Evolutionary conservation across 805 yeast genomes (phyloP).

Genomic region (Isabelozyma gotoi): DNA sequence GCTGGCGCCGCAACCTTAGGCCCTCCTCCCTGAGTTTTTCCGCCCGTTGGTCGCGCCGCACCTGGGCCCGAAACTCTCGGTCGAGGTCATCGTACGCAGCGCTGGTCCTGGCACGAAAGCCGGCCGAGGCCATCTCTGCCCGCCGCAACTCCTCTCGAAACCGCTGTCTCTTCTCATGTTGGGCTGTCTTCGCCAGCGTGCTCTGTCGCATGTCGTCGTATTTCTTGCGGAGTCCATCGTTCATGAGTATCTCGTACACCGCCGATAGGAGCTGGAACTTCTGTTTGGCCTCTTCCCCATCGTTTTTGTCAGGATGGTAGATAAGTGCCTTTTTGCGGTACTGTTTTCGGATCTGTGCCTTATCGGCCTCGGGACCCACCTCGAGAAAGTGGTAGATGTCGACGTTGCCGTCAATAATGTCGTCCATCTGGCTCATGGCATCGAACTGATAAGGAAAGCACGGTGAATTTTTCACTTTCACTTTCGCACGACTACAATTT

Average conservation of each 20-base stretch:
- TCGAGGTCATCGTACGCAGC: slow-evolving; percentile 1
- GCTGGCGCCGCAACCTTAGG: slow-evolving; percentile 17
- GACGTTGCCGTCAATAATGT: slow-evolving; percentile 17
- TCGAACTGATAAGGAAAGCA: slow-evolving; percentile 24
- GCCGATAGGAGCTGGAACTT: slow-evolving; percentile 31
- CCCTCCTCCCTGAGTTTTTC: slow-evolving; percentile 29
- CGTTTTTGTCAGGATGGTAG: slow-evolving; percentile 43
- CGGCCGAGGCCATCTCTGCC: slow-evolving; percentile 8
- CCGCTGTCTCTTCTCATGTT: slow-evolving; percentile 18
- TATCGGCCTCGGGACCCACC: slow-evolving; percentile 19
- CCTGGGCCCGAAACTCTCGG: not conserved
- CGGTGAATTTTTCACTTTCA: slow-evolving; percentile 29
- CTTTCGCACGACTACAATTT: slow-evolving; percentile 18
- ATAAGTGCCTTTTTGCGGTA: slow-evolving; percentile 35
- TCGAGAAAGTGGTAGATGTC: slow-evolving; percentile 28
- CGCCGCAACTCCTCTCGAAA: slow-evolving; percentile 29
- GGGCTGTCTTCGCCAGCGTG: slow-evolving; percentile 8
- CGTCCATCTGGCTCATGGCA: slow-evolving; percentile 4
- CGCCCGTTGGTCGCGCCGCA: slow-evolving; percentile 5
- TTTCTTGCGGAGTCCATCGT: slow-evolving; percentile 19
- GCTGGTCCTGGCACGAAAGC: no score
- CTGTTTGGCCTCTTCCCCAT: slow-evolving; percentile 17
- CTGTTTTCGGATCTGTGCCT: slow-evolving; percentile 22
- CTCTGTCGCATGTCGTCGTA: slow-evolving; percentile 29
- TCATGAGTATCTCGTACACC: slow-evolving; percentile 30